Base-by-base conservation (phyloP, 495 filamentous ascomycete species). In the Pyrenopolyporus hunteri region DNA sequence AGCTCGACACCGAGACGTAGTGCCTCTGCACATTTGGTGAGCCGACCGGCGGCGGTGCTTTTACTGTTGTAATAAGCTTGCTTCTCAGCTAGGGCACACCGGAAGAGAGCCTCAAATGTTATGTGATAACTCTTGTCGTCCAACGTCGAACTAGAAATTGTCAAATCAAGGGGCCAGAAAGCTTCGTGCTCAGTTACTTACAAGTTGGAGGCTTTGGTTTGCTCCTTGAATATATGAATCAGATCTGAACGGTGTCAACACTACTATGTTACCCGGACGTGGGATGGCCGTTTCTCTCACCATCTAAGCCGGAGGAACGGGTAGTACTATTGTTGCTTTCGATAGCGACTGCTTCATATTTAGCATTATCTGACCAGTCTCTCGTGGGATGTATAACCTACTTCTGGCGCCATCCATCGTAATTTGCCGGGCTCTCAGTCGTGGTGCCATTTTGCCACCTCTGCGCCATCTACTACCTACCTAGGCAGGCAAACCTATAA, bases 101-200 rank as follows among this genome's bases (percentile, higher is more conserved):
- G 77, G 67, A 97, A 97, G 11, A 98, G 74, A 0, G 84, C 83
- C 66, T 97, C 92, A 59, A 88, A 92, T 22, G 97, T 85, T 42
- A 82, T 82, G 66, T 95, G 89, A 66, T 88, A 96, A 13, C 82
- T 83, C 63, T 89, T 89, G 69, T 96, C 92, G 43, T 82, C 85
- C 19, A 80, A 66, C 2, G 57, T 62, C 19, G 67, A 67, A 28
- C 59, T 70, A 29, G 28, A 20, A n/a, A 29, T 17, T 8, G 37
- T 65, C 40, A 54, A 10, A 14, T 28, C 67, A 71, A 42, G 74
- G n/a, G 60, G 35, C 31, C 32, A 10, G 6, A 16, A 42, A 55
- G 49, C 19, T 35, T 19, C 19, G 54, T 49, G 29, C 23, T 53
- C 29, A 33, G 20, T 2, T 3, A 63, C 82, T 59, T 78, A 88